These are phyloP conservation scores for Ceratobasidium sp. DNA, from an alignment of 1,284 basidiomycete species.

Conservation along the genomic window DNA sequence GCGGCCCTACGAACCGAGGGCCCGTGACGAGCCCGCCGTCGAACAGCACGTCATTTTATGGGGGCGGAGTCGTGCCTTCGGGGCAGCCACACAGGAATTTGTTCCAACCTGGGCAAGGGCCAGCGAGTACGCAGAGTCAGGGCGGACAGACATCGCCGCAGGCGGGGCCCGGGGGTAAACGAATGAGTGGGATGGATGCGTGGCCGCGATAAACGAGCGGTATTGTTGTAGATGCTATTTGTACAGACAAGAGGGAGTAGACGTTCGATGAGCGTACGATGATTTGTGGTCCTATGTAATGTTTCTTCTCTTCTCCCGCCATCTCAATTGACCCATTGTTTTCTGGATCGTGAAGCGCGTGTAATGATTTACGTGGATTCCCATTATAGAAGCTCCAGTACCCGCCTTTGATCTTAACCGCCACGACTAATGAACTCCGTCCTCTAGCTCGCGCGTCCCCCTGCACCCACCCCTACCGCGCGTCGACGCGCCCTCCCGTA, in stretches of 20 bases:
- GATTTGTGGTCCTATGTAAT: slow-evolving; percentile 16
- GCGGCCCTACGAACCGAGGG: slow-evolving; percentile 61
- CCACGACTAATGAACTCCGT: slow-evolving; percentile 8
- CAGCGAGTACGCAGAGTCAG: slow-evolving; percentile 31
- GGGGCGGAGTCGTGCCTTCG: slow-evolving; percentile 65
- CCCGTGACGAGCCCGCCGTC: slow-evolving; percentile 58
- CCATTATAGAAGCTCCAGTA: background rate
- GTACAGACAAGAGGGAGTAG: slow-evolving; percentile 28
- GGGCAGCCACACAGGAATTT: slow-evolving; percentile 69
- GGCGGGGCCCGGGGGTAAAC: slow-evolving; percentile 65
- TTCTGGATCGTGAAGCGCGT: background rate
- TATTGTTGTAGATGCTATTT: slow-evolving; percentile 49
- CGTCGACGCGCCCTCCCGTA: background rate
- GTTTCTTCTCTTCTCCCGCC: background rate
- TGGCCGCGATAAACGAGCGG: slow-evolving; percentile 70
- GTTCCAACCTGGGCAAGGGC: slow-evolving; percentile 56
- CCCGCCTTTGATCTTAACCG: slow-evolving; percentile 1
- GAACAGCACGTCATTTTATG: slow-evolving; percentile 73
- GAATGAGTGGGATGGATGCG: slow-evolving; percentile 75
- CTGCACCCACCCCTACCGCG: background rate
- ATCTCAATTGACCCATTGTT: slow-evolving; percentile 3
- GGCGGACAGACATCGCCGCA: slow-evolving; percentile 33
- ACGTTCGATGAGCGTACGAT: slow-evolving; percentile 1
- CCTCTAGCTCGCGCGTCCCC: background rate
- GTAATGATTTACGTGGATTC: background rate